phyloP scores from a whole-genome alignment of 2,329 filamentous ascomycete species.

The Geosmithia putterillii region DNA sequence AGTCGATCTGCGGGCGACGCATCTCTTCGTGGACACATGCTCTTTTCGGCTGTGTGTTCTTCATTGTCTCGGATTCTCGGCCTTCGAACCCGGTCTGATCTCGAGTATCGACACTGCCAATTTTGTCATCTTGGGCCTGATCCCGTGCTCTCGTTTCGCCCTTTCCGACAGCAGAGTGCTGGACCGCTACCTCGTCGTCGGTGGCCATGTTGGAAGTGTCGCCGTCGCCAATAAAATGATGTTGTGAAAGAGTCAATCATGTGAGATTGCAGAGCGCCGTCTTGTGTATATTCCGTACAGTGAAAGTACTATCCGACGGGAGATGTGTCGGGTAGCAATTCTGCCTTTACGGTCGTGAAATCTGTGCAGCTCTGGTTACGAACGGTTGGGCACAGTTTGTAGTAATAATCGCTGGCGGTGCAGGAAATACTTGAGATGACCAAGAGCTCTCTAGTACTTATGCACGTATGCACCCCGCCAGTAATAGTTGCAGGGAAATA shows the following conservation, averaged over 20 bases:
- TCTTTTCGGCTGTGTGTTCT: background rate
- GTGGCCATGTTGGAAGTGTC: background rate
- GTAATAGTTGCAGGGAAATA: background rate
- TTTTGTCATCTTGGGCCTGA: background rate
- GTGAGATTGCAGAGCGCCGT: background rate
- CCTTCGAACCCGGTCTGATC: background rate
- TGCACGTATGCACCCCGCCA: background rate
- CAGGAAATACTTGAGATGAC: background rate
- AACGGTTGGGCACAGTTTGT: background rate
- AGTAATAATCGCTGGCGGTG: too few species aligned
- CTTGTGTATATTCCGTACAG: background rate
- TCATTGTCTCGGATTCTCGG: background rate
- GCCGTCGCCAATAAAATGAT: background rate
- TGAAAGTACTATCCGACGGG: background rate
- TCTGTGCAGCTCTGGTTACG: background rate
- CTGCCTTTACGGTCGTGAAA: background rate
- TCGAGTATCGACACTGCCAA: background rate
- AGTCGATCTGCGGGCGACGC: slow-evolving; percentile 34
- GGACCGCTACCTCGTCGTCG: background rate
- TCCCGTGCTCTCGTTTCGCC: background rate
- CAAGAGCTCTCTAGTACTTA: background rate
- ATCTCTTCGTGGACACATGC: slow-evolving; percentile 1
- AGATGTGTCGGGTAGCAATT: background rate
- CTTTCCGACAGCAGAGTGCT: background rate
- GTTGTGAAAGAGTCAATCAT: background rate